These are phyloP conservation scores for Begonia peltatifolia DNA, from an alignment of 306 rosid genomes.

Conservation along the genomic window DNA sequence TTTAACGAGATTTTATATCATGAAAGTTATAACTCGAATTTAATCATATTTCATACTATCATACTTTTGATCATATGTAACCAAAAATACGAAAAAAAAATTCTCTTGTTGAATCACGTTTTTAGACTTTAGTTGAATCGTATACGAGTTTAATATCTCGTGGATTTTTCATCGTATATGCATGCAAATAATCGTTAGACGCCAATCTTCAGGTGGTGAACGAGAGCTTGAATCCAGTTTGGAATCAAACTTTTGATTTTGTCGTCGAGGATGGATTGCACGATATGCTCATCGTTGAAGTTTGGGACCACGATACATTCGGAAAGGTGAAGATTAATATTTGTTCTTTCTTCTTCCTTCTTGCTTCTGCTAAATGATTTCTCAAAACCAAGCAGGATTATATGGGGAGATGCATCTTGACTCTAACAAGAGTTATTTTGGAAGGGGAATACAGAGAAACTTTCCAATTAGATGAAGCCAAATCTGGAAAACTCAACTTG, in stretches of 20 bases:
- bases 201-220: conserved; percentile 64
- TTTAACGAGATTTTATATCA: no score
- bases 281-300: conserved; percentile 84
- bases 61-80: no score
- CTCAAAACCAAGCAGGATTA: conserved; percentile 42
- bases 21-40: no score
- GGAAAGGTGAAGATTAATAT: conserved; percentile 53
- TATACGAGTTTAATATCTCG: no score
- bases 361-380: neutral
- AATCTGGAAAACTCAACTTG: conserved; percentile 67
- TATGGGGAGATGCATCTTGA: conserved; percentile 84
- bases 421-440: conserved; percentile 72
- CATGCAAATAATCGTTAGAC: conserved; percentile 1
- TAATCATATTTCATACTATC: no score
- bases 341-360: neutral
- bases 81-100: no score
- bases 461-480: conserved; percentile 62
- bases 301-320: conserved; percentile 91
- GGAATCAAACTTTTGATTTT: conserved; percentile 96
- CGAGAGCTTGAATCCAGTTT: conserved; percentile 75
- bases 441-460: conserved; percentile 79
- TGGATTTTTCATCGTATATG: no score
- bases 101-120: no score
- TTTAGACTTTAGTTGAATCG: no score
- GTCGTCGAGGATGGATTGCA: conserved; percentile 95